Conservation (phyloP, 1,284 basidiomycete genomes). For the Sphaerobolus stellatus region DNA sequence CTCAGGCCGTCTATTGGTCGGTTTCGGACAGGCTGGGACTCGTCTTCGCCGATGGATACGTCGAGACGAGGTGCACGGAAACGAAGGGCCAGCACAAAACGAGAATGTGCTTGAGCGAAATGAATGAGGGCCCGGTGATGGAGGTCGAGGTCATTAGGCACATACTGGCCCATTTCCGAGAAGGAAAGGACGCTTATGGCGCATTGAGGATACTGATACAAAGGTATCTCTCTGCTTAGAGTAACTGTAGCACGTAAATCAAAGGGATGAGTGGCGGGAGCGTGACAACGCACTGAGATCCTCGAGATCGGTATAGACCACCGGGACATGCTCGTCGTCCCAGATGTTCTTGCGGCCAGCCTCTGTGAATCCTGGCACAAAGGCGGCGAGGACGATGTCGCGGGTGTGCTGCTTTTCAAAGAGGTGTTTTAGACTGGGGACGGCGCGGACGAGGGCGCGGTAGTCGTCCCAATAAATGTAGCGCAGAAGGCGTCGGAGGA, state of each 20-base stretch:
- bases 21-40: slow-evolving; percentile 51
- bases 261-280: slow-evolving; percentile 4
- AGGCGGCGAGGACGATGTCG: slow-evolving; percentile 56
- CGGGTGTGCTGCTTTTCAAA: slow-evolving; percentile 42
- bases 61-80: slow-evolving; percentile 52
- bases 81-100: slow-evolving; percentile 71
- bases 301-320: slow-evolving; percentile 58
- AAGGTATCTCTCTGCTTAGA: slow-evolving; percentile 44
- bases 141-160: slow-evolving; percentile 23
- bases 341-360: slow-evolving; percentile 30
- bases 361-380: slow-evolving; percentile 53
- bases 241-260: slow-evolving; percentile 1
- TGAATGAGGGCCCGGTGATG: slow-evolving; percentile 39
- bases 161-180: too few relatives aligned
- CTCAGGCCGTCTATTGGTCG: too few relatives aligned
- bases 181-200: slow-evolving; percentile 53
- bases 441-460: slow-evolving; percentile 51
- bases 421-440: slow-evolving; percentile 44
- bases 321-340: slow-evolving; percentile 43
- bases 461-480: slow-evolving; percentile 54
- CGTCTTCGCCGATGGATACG: slow-evolving; percentile 10
- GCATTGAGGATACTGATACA: slow-evolving; percentile 59
- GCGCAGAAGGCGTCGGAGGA: slow-evolving; percentile 45
- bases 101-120: slow-evolving; percentile 61
- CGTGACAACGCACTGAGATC: slow-evolving; percentile 52